Conservation (phyloP, 2,329 filamentous ascomycete species). For the Ophiostoma populinum region DNA sequence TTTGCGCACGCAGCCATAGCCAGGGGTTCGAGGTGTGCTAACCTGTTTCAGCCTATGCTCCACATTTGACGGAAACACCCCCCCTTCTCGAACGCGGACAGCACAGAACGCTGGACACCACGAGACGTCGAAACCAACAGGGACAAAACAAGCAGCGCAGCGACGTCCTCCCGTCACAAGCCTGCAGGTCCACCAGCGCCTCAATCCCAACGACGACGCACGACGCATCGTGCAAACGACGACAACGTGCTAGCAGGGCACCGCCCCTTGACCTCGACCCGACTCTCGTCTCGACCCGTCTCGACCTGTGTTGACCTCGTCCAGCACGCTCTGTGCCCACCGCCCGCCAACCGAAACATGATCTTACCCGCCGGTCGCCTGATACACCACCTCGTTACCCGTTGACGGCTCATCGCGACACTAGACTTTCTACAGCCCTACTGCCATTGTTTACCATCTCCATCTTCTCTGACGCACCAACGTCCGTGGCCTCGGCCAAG, state of each 20-base stretch:
- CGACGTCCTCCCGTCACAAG: no score
- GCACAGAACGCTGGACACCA: background rate
- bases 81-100: background rate
- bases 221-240: background rate
- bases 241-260: background rate
- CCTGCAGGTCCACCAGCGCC: constrained; percentile 2
- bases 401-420: constrained; percentile 15
- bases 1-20: background rate
- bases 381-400: constrained; percentile 21
- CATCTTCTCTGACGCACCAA: background rate
- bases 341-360: constrained; percentile 18
- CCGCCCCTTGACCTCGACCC: background rate
- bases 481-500: background rate
- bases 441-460: background rate
- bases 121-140: background rate
- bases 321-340: background rate
- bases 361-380: constrained; percentile 23
- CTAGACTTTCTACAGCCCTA: background rate
- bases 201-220: background rate
- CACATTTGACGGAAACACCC: constrained; percentile 1
- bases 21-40: constrained; percentile 11
- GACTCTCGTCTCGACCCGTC: background rate
- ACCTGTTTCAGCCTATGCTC: constrained; percentile 11
- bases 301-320: no score
- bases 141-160: background rate